Conservation (phyloP, 208 protist species). For the Trypanosomatidae sp. region DNA sequence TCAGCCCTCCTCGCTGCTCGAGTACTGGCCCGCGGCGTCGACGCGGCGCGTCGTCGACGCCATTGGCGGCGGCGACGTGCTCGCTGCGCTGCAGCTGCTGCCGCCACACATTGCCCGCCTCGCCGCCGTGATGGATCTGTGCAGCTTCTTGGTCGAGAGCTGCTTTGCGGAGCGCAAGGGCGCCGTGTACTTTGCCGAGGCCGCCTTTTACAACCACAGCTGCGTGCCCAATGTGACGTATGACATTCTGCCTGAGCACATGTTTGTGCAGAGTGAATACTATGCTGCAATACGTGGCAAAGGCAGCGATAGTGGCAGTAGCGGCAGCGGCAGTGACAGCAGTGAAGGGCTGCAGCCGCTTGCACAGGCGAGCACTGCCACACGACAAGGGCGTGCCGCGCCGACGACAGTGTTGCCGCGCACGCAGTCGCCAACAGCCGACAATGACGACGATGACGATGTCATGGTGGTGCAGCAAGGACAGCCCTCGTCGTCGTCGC, state of each 20-base stretch:
- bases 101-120: constrained; percentile 70
- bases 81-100: constrained; percentile 68
- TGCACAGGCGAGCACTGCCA: too few species aligned
- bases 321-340: too few species aligned
- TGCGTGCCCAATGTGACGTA: constrained; percentile 74
- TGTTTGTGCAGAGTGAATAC: constrained; percentile 68
- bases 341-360: too few species aligned
- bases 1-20: constrained; percentile 67
- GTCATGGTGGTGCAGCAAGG: too few species aligned
- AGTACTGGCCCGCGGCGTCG: constrained; percentile 51
- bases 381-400: too few species aligned
- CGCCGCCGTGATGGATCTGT: constrained; percentile 73
- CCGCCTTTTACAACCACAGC: constrained; percentile 83
- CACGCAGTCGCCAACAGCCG: too few species aligned
- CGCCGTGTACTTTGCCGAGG: constrained; percentile 84
- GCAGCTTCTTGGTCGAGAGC: constrained; percentile 80
- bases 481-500: too few species aligned
- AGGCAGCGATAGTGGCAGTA: constrained; percentile 5
- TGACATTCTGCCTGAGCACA: constrained; percentile 70
- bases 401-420: constrained; percentile 3
- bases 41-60: constrained; percentile 47
- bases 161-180: constrained; percentile 71
- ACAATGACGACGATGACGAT: too few species aligned
- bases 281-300: too few species aligned
- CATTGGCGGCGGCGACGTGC: constrained; percentile 44